phyloP scores from a whole-genome alignment of 495 filamentous ascomycete genomes.

The Rhypophila decipiens region DNA sequence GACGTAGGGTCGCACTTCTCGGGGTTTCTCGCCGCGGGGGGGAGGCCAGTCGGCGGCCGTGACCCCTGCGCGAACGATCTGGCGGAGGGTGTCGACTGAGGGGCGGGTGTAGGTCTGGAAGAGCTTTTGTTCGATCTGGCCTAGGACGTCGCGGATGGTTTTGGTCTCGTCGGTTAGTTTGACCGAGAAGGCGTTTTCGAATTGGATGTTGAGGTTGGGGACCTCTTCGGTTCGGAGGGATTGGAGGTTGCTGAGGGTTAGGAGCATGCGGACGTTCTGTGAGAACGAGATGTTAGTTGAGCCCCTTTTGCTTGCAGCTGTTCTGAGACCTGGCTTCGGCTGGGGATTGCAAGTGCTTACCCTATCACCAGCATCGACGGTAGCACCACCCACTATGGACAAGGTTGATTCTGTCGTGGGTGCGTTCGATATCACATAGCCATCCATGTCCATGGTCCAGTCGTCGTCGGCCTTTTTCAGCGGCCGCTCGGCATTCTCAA shows the following conservation, averaged over 20 bases:
- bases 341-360: slow-evolving; percentile 47
- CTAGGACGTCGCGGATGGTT: slow-evolving; percentile 80
- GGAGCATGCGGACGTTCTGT: slow-evolving; percentile 83
- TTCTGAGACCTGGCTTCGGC: no score
- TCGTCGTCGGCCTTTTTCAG: slow-evolving; percentile 53
- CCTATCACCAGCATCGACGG: slow-evolving; percentile 60
- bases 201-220: slow-evolving; percentile 74
- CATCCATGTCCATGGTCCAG: slow-evolving; percentile 45
- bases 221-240: slow-evolving; percentile 69
- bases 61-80: slow-evolving; percentile 66
- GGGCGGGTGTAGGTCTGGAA: slow-evolving; percentile 87
- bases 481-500: slow-evolving; percentile 83
- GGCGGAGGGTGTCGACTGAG: slow-evolving; percentile 52
- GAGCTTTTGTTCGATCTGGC: slow-evolving; percentile 79
- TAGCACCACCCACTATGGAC: slow-evolving; percentile 38
- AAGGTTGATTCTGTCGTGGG: slow-evolving; percentile 16
- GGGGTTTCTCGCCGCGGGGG: slow-evolving; percentile 50
- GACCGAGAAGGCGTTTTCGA: slow-evolving; percentile 83
- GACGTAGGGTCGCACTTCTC: slow-evolving; percentile 76
- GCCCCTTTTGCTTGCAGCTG: no score
- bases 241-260: slow-evolving; percentile 87
- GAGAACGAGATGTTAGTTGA: not conserved
- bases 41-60: slow-evolving; percentile 65
- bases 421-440: slow-evolving; percentile 21
- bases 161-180: slow-evolving; percentile 87